These are phyloP conservation scores for Panaeolus cyanescens DNA, from an alignment of 768 basidiomycete genomes.

Conservation along the genomic window DNA sequence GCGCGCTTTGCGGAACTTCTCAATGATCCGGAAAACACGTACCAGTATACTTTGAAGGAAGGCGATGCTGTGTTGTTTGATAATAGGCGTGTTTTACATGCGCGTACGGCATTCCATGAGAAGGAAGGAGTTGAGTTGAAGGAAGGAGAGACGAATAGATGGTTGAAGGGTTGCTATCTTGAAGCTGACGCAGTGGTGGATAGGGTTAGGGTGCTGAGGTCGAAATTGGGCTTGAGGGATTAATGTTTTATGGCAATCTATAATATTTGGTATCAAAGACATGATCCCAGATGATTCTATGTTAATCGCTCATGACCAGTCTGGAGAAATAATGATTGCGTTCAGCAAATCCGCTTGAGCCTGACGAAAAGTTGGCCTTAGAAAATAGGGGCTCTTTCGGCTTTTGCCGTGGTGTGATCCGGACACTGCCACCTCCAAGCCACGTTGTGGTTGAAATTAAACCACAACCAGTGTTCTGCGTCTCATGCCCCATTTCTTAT, in stretches of 20 bases:
- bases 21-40: slow-evolving; percentile 51
- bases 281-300: too few species aligned
- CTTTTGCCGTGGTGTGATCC: too few species aligned
- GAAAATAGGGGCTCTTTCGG: too few species aligned
- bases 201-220: slow-evolving; percentile 53
- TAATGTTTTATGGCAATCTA: not conserved
- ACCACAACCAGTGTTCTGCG: too few species aligned
- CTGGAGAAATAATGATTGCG: too few species aligned
- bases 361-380: too few species aligned
- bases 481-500: too few species aligned
- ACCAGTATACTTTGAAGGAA: slow-evolving; percentile 69
- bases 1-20: slow-evolving; percentile 58
- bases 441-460: too few species aligned
- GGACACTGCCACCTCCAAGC: too few species aligned
- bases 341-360: too few species aligned
- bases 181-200: slow-evolving; percentile 69
- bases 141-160: slow-evolving; percentile 63
- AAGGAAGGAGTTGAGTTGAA: slow-evolving; percentile 30
- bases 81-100: slow-evolving; percentile 88
- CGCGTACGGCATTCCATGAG: slow-evolving; percentile 73
- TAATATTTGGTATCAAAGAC: too few species aligned
- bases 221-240: slow-evolving; percentile 20
- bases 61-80: slow-evolving; percentile 92
- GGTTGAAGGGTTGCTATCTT: slow-evolving; percentile 90
- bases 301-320: too few species aligned